Evolutionary conservation across 140 eudicot genomes (phyloP), one percentile per base, ranked within the genome.

Genomic region (Erigeron philadelphicus): DNA sequence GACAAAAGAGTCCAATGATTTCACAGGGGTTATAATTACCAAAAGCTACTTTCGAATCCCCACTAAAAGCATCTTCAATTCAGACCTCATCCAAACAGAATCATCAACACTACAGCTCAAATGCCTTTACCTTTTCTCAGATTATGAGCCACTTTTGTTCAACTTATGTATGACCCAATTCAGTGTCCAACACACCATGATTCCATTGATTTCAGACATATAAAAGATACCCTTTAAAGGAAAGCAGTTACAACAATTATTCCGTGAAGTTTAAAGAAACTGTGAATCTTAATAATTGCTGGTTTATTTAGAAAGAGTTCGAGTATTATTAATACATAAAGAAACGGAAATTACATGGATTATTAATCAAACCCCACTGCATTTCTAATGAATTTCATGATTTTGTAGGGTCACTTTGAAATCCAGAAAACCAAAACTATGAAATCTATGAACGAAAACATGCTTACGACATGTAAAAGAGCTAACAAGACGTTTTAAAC

Each of bases 1-100:
- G 59, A 73, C 78, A 73, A 73, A 73, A 77, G 76, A 45, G 72
- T 69, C 76, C 76, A 64, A 70, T 69, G 71, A 76, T 70, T 75
- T 75, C 62, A 66, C 75, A 68, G 71, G 57, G 68, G 68, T 77
- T 52, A 70, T 77, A 16, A 55, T 63, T 45, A 54, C 61, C 67
- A 71, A 77, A 77, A 77, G 76, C 72, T 64, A 70, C 77, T 77
- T 76, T 76, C 35, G 9, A 75, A 59, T 46, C 38, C 38, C 75
- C 65, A 64, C 62, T 53, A 61, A 75, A 55, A 64, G 76, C 77
- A 71, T 71, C 76, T 70, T 71, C 80, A 58, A 68, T 52, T 11
- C 70, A 61, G 69, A 60, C 65, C 72, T 73, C 66, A 64, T 73
- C 72, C 72, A 64, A 73, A 64, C 19, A 60, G 62, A 60, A 67